These are phyloP conservation scores for Decorospora gaudefroyi DNA, from an alignment of 2,329 filamentous ascomycete species.

Conservation along the genomic window DNA sequence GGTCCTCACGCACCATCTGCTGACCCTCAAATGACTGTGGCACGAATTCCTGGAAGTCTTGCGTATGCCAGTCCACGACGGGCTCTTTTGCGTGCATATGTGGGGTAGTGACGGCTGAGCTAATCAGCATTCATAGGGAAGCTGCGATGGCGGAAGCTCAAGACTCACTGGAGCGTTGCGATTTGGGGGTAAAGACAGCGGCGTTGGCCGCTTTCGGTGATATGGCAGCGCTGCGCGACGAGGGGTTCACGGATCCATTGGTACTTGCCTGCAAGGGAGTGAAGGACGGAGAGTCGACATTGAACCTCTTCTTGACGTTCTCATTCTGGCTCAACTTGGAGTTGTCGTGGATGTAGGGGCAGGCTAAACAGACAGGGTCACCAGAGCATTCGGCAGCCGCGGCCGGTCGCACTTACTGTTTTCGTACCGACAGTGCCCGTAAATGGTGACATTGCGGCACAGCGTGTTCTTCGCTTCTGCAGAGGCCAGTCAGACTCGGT, in stretches of 20 bases:
- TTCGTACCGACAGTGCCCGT: slow-evolving; percentile 89
- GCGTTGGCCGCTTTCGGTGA: slow-evolving; percentile 90
- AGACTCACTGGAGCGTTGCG: slow-evolving; percentile 49
- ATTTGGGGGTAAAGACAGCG: slow-evolving; percentile 79
- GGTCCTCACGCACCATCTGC: slow-evolving; percentile 50
- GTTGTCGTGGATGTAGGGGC: slow-evolving; percentile 85
- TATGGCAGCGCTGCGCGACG: slow-evolving; percentile 72
- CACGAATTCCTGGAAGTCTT: slow-evolving; percentile 58
- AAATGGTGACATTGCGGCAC: slow-evolving; percentile 91
- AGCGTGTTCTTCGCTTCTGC: slow-evolving; percentile 79
- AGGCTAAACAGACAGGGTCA: slow-evolving; percentile 50
- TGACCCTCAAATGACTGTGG: slow-evolving; percentile 60
- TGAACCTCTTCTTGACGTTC: slow-evolving; percentile 73
- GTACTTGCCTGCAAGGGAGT: slow-evolving; percentile 67
- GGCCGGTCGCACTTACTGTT: slow-evolving; percentile 60
- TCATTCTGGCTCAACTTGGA: slow-evolving; percentile 64
- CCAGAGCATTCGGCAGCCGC: slow-evolving; percentile 12
- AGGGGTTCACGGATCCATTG: slow-evolving; percentile 52
- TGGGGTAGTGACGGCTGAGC: slow-evolving; percentile 50
- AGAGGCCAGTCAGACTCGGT: slow-evolving; percentile 27
- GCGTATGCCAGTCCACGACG: slow-evolving; percentile 54
- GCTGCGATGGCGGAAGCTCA: background rate
- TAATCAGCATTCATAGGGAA: slow-evolving; percentile 20
- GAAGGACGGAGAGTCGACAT: slow-evolving; percentile 95
- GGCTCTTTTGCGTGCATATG: slow-evolving; percentile 53